Evolutionary conservation across 2,329 filamentous ascomycete genomes (phyloP), one percentile per base, ranked within the genome.

Genomic region (Cercospora zeina): DNA sequence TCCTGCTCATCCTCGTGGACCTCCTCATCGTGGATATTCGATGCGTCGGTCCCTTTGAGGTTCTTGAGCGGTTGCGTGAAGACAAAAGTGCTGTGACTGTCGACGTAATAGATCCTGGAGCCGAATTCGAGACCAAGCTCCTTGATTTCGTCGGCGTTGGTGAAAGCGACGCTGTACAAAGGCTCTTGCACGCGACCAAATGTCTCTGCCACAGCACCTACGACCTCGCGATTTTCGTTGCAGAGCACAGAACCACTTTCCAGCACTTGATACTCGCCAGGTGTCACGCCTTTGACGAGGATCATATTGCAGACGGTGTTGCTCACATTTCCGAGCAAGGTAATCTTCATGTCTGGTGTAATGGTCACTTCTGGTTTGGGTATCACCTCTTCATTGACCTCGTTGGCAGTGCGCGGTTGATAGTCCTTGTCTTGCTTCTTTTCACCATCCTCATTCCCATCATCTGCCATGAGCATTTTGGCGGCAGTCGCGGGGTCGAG

Each of bases 11-110:
- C 90, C 33, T 89, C 88, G 14, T 79, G 87, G 7, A 92, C 84
- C 77, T 97, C 93, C 75, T 99, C 95, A 69, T 97, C 95, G 75
- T 96, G 89, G 59, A 96, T 83, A 73, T 97, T 97, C 56, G 91
- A 96, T 8, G 95, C 93, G 76, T 99, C 95, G 9, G 91, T 95
- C 63, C 92, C 91, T 78, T 96, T 97, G 71, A 89, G 74, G 57
- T 82, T 83, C 75, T 89, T 89, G 61, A 97, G 80, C 6, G 88
- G 86, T 74, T 95, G 85, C 0, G 93, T 97, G 72, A 96, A 95
- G 59, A 96, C 91, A 70, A 89, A 96, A 0, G 83, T 87, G 42
- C 91, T 91, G 74, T 95, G 89, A 8, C 85, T 80, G 49, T 88
- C 84, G 2, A 93, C 87, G 72, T 96, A 97, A 78, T 85, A 96